These are phyloP conservation scores for Monosporascus cannonballus DNA, from an alignment of 2,329 filamentous ascomycete species.

Conservation along the genomic window DNA sequence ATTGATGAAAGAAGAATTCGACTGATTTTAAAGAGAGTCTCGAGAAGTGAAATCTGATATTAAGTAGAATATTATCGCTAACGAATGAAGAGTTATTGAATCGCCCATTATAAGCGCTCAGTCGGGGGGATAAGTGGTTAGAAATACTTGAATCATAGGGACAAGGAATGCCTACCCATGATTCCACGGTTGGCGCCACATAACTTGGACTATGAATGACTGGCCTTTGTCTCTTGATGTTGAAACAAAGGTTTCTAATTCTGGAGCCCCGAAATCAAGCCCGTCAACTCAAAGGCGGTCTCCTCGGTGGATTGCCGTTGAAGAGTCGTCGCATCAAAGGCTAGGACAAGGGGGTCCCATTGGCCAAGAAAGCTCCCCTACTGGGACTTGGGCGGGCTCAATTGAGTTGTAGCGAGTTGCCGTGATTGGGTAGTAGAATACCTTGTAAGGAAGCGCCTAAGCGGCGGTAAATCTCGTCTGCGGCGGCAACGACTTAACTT, in stretches of 20 bases:
- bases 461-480: too few relatives aligned
- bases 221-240: not conserved
- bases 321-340: not conserved
- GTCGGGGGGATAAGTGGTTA: not conserved
- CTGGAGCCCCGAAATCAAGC: not conserved
- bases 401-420: not conserved
- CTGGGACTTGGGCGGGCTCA: not conserved
- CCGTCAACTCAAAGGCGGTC: not conserved
- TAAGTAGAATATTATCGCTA: not conserved
- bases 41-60: not conserved
- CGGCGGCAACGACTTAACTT: not conserved
- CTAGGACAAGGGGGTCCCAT: not conserved
- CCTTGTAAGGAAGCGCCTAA: not conserved
- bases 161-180: not conserved
- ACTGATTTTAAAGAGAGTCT: not conserved
- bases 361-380: not conserved
- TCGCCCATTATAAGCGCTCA: not conserved
- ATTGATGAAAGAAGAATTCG: not conserved
- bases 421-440: not conserved
- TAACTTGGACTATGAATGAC: not conserved
- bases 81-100: not conserved
- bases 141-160: not conserved
- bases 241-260: not conserved
- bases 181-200: not conserved
- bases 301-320: not conserved